A percentile compares a stretch with the other conserved stretches of the same genome.
Conservation (phyloP, 2,329 filamentous ascomycete species). For the Ophiognomonia clavigignenti-juglandacearum region DNA sequence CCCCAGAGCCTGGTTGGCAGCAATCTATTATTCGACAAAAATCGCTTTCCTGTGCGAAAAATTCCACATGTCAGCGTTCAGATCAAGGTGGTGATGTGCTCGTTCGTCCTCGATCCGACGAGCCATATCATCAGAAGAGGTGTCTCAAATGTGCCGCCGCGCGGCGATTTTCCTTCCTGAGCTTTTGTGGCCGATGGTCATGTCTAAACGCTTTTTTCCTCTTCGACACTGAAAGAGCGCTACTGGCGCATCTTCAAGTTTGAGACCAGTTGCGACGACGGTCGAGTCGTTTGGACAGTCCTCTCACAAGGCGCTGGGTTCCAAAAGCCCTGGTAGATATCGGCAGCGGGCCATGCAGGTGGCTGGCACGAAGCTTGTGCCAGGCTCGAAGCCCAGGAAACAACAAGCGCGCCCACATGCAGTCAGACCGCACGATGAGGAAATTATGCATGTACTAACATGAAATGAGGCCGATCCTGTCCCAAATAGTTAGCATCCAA, state of each 20-base stretch:
- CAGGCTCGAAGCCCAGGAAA: not conserved
- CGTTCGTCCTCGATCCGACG: not conserved
- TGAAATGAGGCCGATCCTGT: conserved; percentile 10
- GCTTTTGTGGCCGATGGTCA: too few species aligned
- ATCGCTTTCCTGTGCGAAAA: conserved; percentile 8
- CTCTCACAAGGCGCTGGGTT: not conserved
- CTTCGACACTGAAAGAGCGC: too few species aligned
- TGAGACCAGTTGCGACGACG: not conserved
- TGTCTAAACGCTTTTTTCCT: too few species aligned
- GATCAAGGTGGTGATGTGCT: not conserved
- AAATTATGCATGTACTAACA: conserved; percentile 12
- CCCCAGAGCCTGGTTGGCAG: conserved; percentile 13
- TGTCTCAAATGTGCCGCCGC: too few species aligned
- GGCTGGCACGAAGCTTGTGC: not conserved
- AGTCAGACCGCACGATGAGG: conserved; percentile 8
- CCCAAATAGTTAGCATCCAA: conserved; percentile 13
- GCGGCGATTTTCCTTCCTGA: too few species aligned
- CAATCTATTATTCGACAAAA: conserved; percentile 4
- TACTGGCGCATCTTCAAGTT: not conserved
- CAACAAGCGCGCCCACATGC: not conserved
- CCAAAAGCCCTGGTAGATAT: not conserved
- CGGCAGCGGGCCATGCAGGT: not conserved
- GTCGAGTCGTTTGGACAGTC: not conserved
- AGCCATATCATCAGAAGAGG: not conserved
- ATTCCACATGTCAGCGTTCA: conserved; percentile 12